Evolutionary conservation across 352 stramenopile genomes (phyloP).

Genomic region (Phytophthora podocarpi): DNA sequence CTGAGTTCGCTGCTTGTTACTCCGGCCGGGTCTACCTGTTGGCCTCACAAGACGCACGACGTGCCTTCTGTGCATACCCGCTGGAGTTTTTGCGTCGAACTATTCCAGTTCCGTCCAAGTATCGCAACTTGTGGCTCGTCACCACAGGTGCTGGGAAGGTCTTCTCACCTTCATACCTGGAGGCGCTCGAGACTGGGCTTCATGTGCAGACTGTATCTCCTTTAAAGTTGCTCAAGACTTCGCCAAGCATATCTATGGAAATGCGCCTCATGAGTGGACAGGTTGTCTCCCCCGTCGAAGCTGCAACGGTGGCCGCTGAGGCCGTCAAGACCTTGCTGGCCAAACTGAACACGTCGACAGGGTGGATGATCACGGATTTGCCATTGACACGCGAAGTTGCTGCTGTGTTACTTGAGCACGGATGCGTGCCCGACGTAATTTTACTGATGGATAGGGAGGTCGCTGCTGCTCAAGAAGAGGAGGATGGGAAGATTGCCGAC

Average conservation of each 20-base stretch:
- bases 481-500: neutral
- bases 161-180: slow-evolving; percentile 21
- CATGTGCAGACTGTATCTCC: slow-evolving; percentile 31
- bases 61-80: slow-evolving; percentile 47
- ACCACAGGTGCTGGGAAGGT: slow-evolving; percentile 21
- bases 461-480: slow-evolving; percentile 18
- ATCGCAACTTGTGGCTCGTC: slow-evolving; percentile 50
- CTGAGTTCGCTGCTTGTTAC: slow-evolving; percentile 47
- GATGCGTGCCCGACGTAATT: slow-evolving; percentile 58
- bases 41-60: slow-evolving; percentile 34
- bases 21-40: slow-evolving; percentile 63
- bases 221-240: slow-evolving; percentile 31
- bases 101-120: slow-evolving; percentile 26
- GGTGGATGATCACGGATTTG: slow-evolving; percentile 68
- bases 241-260: slow-evolving; percentile 36
- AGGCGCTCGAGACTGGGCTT: slow-evolving; percentile 25
- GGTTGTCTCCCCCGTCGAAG: slow-evolving; percentile 24
- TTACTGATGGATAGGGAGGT: slow-evolving; percentile 48
- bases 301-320: slow-evolving; percentile 31
- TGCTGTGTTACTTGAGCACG: slow-evolving; percentile 40
- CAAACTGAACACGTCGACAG: slow-evolving; percentile 5
- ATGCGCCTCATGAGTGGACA: slow-evolving; percentile 50
- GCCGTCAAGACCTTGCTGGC: slow-evolving; percentile 17
- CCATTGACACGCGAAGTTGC: slow-evolving; percentile 42
- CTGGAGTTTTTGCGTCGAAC: slow-evolving; percentile 49